A percentile compares a stretch with the other conserved stretches of the same genome.
phyloP scores from a whole-genome alignment of 305 asterid genomes.

The Fraxinus xanthoxyloides region DNA sequence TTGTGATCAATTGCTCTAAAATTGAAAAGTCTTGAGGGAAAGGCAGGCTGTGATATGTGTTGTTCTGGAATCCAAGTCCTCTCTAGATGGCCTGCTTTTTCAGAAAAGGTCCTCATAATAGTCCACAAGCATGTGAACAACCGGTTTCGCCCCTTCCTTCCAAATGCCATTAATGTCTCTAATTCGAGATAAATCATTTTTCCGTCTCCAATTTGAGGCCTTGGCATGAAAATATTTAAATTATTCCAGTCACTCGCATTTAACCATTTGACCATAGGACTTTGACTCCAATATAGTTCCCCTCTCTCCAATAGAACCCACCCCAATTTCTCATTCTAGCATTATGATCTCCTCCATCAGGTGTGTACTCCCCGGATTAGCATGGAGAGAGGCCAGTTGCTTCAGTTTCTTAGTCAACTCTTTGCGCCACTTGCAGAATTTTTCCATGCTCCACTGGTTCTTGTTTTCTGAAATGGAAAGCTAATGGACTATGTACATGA shows the following conservation, averaged over 20 bases:
- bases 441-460: not conserved
- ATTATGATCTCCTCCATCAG: not conserved
- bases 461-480: conserved; percentile 1
- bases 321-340: not conserved
- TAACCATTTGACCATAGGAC: not conserved
- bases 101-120: not conserved
- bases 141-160: not conserved
- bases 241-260: not conserved
- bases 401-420: not conserved
- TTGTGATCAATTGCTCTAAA: not conserved
- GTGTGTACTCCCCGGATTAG: not conserved
- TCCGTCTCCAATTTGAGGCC: not conserved
- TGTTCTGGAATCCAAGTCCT: not conserved
- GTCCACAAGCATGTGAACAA: not conserved
- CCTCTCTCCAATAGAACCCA: not conserved
- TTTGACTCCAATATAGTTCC: not conserved
- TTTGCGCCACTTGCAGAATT: not conserved
- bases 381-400: not conserved
- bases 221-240: not conserved
- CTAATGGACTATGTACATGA: not conserved
- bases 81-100: not conserved
- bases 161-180: not conserved
- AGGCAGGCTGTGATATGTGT: not conserved
- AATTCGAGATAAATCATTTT: not conserved
- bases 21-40: not conserved